phyloP scores from a whole-genome alignment of 2,329 filamentous ascomycete species.

The Exophiala sp. region DNA sequence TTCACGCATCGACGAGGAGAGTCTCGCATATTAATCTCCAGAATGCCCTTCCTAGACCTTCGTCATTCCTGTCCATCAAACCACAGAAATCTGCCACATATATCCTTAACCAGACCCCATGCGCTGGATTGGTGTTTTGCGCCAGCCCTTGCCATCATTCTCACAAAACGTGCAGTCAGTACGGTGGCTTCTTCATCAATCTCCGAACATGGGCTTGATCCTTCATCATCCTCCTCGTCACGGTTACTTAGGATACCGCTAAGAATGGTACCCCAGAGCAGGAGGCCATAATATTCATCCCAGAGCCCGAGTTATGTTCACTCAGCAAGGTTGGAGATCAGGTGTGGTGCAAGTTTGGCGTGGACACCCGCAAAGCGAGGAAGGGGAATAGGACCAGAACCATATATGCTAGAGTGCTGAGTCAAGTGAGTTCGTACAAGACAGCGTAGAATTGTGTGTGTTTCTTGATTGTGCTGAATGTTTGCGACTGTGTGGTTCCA shows the following conservation, averaged over 20 bases:
- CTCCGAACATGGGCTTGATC: neutral
- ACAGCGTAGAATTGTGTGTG: neutral
- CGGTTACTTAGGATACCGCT: conserved; percentile 36
- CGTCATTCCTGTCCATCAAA: conserved; percentile 9
- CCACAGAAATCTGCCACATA: conserved; percentile 9
- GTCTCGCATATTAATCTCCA: conserved; percentile 3
- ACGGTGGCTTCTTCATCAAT: neutral
- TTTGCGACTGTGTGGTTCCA: neutral
- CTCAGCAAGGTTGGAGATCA: conserved; percentile 30
- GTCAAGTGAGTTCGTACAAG: conserved; percentile 36
- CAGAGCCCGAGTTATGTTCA: conserved; percentile 28
- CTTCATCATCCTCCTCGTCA: neutral
- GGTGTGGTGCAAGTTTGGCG: conserved; percentile 27
- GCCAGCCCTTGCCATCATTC: neutral
- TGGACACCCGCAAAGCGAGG: conserved; percentile 36
- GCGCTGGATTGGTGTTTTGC: neutral
- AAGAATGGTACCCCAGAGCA: conserved; percentile 37
- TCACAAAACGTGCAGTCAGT: conserved; percentile 1
- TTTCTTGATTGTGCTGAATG: neutral
- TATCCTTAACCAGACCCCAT: conserved; percentile 5
- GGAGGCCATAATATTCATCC: conserved; percentile 25
- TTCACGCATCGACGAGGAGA: neutral
- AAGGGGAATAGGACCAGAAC: conserved; percentile 38
- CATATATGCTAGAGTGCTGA: conserved; percentile 35
- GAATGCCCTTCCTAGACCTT: conserved; percentile 3